Evolutionary conservation across 2,329 filamentous ascomycete species (phyloP), one percentile per base, ranked within the genome.

Genomic region (Stachybotrys elegans): DNA sequence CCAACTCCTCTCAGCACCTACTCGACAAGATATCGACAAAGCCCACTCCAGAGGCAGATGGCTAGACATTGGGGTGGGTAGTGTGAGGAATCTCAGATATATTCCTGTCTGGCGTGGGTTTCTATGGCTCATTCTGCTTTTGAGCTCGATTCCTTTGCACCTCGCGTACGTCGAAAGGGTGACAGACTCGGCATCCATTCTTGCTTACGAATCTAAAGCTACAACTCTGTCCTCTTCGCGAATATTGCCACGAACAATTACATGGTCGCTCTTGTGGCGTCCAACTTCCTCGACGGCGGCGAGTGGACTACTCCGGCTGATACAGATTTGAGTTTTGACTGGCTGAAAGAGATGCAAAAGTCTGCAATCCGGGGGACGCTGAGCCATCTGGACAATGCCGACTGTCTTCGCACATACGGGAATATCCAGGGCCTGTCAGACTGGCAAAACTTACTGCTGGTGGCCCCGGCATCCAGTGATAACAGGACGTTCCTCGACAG

Each of bases 1-100:
- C 56, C 64, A 66, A 32, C 46, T 57, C 1, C 51, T 60, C 9
- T 52, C 53, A 4, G 58, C 61, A 2, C 63, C 61, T 3, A 63
- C 62, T 1, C 48, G 62, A 4, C 27, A 34, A 0, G 52, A 63
- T 12, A 38, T 67, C 4, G 51, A 65, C 19, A 23, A 35, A 4
- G 50, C 50, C 4, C 48, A 54, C 22, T 13, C 31, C 3, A 34
- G 19, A 8, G 32, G 39, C 12, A 29, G 14, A 4, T 49, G 44
- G 46, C 43, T 54, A 13, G 48, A 52, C 20, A 48, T 51, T 17
- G 51, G 51, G 1, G 34, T 54, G 3, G 42, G 40, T 4, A 49
- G 43, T 12, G 19, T 49, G 9, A 25, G 48, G 3, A 51, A 52
- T 29, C 32, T 52, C 3, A n/a, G 12, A 9, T 21, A 31, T 5